Conservation (phyloP, 768 basidiomycete genomes). For the Lactarius evosmus region DNA sequence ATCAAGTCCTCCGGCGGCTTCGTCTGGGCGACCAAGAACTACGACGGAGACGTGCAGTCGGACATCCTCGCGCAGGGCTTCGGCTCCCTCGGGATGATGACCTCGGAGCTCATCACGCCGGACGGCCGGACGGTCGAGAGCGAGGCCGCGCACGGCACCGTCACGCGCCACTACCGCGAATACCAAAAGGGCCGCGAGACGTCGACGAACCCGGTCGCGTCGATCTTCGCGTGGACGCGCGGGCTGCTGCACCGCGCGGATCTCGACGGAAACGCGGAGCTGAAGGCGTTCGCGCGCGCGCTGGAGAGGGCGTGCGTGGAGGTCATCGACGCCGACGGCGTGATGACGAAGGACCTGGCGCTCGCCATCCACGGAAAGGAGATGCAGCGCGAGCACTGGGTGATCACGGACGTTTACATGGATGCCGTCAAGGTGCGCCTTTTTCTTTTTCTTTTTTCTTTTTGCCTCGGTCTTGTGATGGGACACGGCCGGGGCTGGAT, state of each 20-base stretch:
- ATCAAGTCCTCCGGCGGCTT: slow-evolving; percentile 93
- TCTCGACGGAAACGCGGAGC: slow-evolving; percentile 76
- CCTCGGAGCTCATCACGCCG: slow-evolving; percentile 89
- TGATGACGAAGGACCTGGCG: slow-evolving; percentile 98
- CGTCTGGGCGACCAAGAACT: slow-evolving; percentile 68
- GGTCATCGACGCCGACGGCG: slow-evolving; percentile 81
- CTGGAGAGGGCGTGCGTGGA: slow-evolving; percentile 89
- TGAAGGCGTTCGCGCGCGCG: slow-evolving; percentile 69
- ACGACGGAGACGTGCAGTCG: slow-evolving; percentile 61
- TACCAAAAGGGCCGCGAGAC: slow-evolving; percentile 97
- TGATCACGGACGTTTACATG: slow-evolving; percentile 92
- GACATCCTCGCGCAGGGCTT: slow-evolving; percentile 98
- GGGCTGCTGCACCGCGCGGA: slow-evolving; percentile 91
- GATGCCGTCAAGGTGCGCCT: slow-evolving; percentile 80
- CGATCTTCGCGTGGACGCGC: slow-evolving; percentile 98
- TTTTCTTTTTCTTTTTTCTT: too few relatives aligned
- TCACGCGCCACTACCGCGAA: slow-evolving; percentile 96
- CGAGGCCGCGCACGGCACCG: slow-evolving; percentile 96
- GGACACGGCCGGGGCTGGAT: too few relatives aligned
- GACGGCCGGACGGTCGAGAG: slow-evolving; percentile 90
- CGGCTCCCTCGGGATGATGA: slow-evolving; percentile 98
- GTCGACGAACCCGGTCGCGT: slow-evolving; percentile 97
- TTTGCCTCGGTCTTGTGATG: too few relatives aligned
- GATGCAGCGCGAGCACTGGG: slow-evolving; percentile 95
- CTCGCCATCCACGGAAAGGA: slow-evolving; percentile 88